These are phyloP conservation scores for Russula virescens DNA, from an alignment of 768 basidiomycete genomes.

Conservation along the genomic window DNA sequence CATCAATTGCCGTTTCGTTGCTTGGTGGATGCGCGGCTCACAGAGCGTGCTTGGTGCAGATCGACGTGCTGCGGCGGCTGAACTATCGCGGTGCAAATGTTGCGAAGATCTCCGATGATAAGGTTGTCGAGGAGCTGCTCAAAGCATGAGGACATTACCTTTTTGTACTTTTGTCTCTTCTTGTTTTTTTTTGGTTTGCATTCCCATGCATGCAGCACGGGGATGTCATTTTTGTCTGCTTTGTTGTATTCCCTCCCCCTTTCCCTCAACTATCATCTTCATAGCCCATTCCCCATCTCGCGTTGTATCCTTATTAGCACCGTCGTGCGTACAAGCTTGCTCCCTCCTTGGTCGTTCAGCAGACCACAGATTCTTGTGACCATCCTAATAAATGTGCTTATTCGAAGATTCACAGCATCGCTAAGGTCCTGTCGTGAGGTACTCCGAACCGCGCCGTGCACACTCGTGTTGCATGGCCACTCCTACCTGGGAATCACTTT, in stretches of 20 bases:
- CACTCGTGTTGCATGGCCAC: too few species aligned
- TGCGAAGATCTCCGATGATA: constrained; percentile 73
- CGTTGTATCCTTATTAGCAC: constrained; percentile 22
- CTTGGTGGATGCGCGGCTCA: neutral
- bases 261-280: constrained; percentile 6
- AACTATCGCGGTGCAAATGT: constrained; percentile 86
- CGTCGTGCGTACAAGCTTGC: constrained; percentile 8
- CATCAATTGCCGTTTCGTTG: neutral
- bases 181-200: constrained; percentile 11
- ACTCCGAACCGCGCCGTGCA: neutral
- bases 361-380: neutral
- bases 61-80: constrained; percentile 79
- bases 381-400: constrained; percentile 8
- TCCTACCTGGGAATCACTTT: too few species aligned
- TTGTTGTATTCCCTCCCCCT: constrained; percentile 7
- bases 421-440: neutral
- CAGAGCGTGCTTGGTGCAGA: constrained; percentile 38
- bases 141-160: constrained; percentile 37
- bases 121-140: constrained; percentile 80
- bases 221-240: constrained; percentile 4
- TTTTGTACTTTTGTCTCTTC: neutral
- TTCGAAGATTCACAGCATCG: neutral
- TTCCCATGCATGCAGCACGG: neutral
- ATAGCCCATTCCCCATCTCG: constrained; percentile 5
- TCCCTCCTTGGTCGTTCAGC: neutral